Evolutionary conservation across 1,139 yeast genomes (phyloP), one percentile per base, ranked within the genome.

Genomic region (Petasospora fabianii): DNA sequence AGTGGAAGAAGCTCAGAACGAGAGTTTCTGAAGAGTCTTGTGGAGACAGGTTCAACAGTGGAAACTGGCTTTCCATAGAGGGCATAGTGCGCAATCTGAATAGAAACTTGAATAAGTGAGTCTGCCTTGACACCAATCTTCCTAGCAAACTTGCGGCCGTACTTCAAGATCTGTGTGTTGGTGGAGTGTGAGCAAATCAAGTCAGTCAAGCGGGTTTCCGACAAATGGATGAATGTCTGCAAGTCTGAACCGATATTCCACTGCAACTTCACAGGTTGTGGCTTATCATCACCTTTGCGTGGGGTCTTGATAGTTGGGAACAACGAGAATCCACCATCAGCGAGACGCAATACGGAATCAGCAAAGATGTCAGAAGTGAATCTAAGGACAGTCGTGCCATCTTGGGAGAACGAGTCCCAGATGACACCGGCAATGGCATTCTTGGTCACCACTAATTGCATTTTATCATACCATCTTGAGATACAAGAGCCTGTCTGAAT

Each of bases 401-500:
- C 92, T 73, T 83, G 80, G n/a, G 83, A 75, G 29, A 84, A 75
- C 3, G 85, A 79, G 43, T 75, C 79, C 85, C 90, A 84, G 26
- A 81, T 80, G 20, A 84, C 75, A 12, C 88, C 88, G 1, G 88
- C 88, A 35, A 80, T 80, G 0, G 87, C 73, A 56, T 82, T 84
- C 36, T 69, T 68, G 1, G 90, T 80, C 10, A 84, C 78, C 24
- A 84, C 70, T 32, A 84, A 56, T 56, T 83, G 90, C 38, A 84
- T 61, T 56, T 84, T 84, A 58, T 84, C 94, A 55, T 81, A 83
- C 85, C 90, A 83, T 53, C 94, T 68, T 11, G 84, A 80, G 15
- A 82, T 77, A 64, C 92, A 84, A 2, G 87, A 76, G 15, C 94
- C 94, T 12, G 71, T 64, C 60, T 84, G 92, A 37, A 77, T 66